Evolutionary conservation across 108 stramenopile genomes (phyloP), one percentile per base, ranked within the genome.

Genomic region (Nitzschia putrida): DNA sequence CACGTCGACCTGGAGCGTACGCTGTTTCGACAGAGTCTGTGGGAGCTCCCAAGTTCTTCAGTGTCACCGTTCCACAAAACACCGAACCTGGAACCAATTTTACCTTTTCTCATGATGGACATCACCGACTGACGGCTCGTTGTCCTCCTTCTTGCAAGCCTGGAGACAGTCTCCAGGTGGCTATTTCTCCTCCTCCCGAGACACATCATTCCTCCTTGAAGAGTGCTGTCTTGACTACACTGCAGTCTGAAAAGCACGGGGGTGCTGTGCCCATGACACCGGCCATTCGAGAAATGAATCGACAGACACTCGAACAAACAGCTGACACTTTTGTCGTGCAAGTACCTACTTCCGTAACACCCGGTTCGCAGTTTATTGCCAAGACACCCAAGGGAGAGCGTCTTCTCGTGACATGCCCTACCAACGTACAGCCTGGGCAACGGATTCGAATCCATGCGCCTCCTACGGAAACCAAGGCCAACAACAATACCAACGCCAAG

Each of bases 361-460:
- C 90, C 4, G 91, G 94, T 24, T 80, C 80, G 84, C 78, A 84
- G 63, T 96, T 96, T 66, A 80, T 83, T 43, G 93, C 93, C 14
- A 71, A 83, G 50, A 78, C 61, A 22, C 61, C 90, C 3, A 81
- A 86, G 38, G 92, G 92, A 43, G 88, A 90, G 56, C 76, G 86
- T 51, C 85, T 96, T 64, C 83, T 85, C 72, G 87, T 93, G 0
- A 90, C 87, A 21, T 93, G 92, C 73, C 92, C 92, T 0, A 72
- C 74, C 12, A 81, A 79, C 47, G 88, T 86, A 0, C 80, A 83
- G 23, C 90, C 91, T 2, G 84, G 86, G 12, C 78, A 82, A 77
- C 88, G 85, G 58, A 78, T 93, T n/a, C 83, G 91, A 40, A 94
- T 94, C 53, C 65, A 90, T 40, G 87, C 91, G 37, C 91, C 89